Percentiles rank a stretch among this genome's conserved stretches.
phyloP scores from a whole-genome alignment of 257 asterid genomes.

The Buddleja alternifolia region DNA sequence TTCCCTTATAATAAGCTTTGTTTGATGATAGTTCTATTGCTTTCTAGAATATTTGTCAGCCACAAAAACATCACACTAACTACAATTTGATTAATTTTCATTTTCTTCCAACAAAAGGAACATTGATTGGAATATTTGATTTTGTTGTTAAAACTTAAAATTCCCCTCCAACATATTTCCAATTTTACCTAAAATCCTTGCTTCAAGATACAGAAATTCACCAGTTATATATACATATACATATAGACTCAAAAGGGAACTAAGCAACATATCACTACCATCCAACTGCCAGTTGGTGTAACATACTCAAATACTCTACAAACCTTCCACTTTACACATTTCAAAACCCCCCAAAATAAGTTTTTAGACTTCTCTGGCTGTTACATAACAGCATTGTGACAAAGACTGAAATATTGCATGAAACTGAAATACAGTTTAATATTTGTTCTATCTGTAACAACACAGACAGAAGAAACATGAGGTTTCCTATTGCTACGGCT shows the following conservation, averaged over 20 bases:
- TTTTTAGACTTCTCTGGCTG: slow-evolving; percentile 27
- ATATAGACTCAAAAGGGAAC: slow-evolving; percentile 30
- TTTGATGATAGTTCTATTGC: not conserved
- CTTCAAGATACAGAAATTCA: slow-evolving; percentile 53
- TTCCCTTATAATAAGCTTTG: not conserved
- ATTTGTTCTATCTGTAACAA: too few species aligned
- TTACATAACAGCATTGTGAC: not conserved
- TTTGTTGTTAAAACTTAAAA: slow-evolving; percentile 20
- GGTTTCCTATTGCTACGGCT: slow-evolving; percentile 21
- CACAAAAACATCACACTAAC: not conserved
- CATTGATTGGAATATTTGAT: slow-evolving; percentile 17
- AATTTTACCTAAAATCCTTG: slow-evolving; percentile 36
- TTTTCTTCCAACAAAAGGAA: slow-evolving; percentile 25
- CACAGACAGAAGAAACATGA: slow-evolving; percentile 40
- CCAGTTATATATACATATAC: slow-evolving; percentile 9
- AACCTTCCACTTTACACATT: slow-evolving; percentile 39
- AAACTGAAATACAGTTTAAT: not conserved
- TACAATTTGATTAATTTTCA: slow-evolving; percentile 16
- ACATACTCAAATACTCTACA: slow-evolving; percentile 37
- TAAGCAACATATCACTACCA: slow-evolving; percentile 28
- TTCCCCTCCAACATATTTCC: slow-evolving; percentile 10
- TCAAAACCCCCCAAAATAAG: too few species aligned
- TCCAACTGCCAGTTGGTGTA: slow-evolving; percentile 74
- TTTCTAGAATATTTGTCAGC: slow-evolving; percentile 4
- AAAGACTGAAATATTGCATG: not conserved